These are phyloP conservation scores for Penicillium diatomitis DNA, from an alignment of 495 filamentous ascomycete species.

Conservation along the genomic window DNA sequence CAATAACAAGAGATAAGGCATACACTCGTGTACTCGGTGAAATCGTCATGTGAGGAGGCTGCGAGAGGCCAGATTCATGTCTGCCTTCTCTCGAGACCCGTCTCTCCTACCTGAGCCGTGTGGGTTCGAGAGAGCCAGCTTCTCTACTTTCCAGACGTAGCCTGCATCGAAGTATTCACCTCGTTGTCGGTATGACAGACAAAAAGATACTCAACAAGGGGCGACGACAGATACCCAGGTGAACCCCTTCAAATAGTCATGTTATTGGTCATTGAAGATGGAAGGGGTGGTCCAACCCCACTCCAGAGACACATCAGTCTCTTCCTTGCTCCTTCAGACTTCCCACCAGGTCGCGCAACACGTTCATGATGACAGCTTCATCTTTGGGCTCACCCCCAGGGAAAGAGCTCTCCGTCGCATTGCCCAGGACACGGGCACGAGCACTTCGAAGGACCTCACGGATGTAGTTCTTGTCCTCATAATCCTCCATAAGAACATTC, in stretches of 20 bases:
- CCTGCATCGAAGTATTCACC: background rate
- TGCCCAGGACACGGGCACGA: slow-evolving; percentile 34
- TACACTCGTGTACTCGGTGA: slow-evolving; percentile 26
- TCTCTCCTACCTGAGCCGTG: slow-evolving; percentile 5
- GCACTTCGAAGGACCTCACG: slow-evolving; percentile 41
- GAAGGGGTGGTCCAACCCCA: background rate
- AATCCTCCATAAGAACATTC: slow-evolving; percentile 39
- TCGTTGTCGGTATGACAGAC: background rate
- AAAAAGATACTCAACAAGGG: background rate
- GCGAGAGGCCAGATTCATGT: background rate
- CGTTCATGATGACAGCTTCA: slow-evolving; percentile 38
- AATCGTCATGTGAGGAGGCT: slow-evolving; percentile 13
- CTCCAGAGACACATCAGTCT: background rate
- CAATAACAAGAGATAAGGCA: background rate
- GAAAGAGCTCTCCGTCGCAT: slow-evolving; percentile 38
- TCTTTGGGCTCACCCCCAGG: slow-evolving; percentile 39
- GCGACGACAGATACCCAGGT: background rate
- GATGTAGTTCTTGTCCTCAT: slow-evolving; percentile 44
- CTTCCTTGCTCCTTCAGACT: slow-evolving; percentile 30
- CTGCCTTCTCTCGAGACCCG: background rate
- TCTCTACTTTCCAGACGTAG: too few species aligned
- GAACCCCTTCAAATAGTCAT: background rate
- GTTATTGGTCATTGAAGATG: background rate
- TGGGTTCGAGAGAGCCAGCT: too few species aligned
- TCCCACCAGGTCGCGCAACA: slow-evolving; percentile 32